Evolutionary conservation across 1,284 basidiomycete species (phyloP).

Genomic region (Apiotrichum siamense): DNA sequence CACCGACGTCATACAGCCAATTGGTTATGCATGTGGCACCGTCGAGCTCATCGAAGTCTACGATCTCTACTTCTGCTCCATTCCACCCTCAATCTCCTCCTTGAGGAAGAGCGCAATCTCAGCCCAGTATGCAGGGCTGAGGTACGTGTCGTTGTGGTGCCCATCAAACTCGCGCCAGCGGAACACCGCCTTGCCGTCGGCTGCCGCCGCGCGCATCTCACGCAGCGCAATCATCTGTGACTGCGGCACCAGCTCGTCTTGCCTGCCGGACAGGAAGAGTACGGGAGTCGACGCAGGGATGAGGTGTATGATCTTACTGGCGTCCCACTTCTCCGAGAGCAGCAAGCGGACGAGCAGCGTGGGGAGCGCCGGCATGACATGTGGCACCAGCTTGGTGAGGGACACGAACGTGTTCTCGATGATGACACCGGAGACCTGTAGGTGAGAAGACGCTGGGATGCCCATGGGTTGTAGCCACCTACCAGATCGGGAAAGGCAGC

Average conservation of each 20-base stretch:
- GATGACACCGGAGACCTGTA: slow-evolving; percentile 50
- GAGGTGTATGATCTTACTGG: slow-evolving; percentile 60
- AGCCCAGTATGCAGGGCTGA: slow-evolving; percentile 61
- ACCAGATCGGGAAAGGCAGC: slow-evolving; percentile 69
- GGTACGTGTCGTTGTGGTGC: slow-evolving; percentile 68
- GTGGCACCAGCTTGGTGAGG: slow-evolving; percentile 70
- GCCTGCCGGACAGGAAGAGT: slow-evolving; percentile 72
- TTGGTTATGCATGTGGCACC: too few species aligned
- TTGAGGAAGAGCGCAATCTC: slow-evolving; percentile 57
- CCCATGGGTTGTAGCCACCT: slow-evolving; percentile 13
- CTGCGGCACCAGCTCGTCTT: slow-evolving; percentile 78
- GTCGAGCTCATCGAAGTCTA: not conserved
- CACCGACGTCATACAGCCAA: too few species aligned
- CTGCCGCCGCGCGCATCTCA: slow-evolving; percentile 50
- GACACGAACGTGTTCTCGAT: slow-evolving; percentile 91
- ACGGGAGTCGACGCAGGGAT: slow-evolving; percentile 69
- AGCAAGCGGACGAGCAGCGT: slow-evolving; percentile 49
- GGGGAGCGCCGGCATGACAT: slow-evolving; percentile 69
- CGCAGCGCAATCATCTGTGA: slow-evolving; percentile 76
- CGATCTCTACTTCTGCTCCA: not conserved
- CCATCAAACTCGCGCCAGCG: slow-evolving; percentile 61
- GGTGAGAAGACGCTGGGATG: slow-evolving; percentile 53
- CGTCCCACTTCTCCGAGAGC: slow-evolving; percentile 72
- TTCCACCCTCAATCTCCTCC: slow-evolving; percentile 20
- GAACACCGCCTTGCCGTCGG: slow-evolving; percentile 36